These are phyloP conservation scores for Aureobasidium sp. DNA, from an alignment of 2,329 filamentous ascomycete species.

Conservation along the genomic window DNA sequence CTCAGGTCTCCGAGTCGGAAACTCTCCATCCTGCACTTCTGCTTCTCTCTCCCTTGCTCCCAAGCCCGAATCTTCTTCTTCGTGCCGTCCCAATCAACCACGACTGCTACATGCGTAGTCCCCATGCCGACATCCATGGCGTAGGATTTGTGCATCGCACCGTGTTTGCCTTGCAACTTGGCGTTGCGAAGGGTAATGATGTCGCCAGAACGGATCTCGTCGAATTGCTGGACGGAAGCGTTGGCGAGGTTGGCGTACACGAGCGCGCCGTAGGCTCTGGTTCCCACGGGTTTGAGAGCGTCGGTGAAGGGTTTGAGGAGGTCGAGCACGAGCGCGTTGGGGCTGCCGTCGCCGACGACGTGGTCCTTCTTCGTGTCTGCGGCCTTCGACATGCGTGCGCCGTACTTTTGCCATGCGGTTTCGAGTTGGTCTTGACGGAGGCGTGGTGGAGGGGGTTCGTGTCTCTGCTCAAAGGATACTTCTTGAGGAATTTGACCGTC, in stretches of 20 bases:
- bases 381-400: conserved; percentile 64
- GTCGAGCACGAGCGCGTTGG: conserved; percentile 67
- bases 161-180: conserved; percentile 89
- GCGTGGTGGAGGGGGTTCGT: conserved; percentile 71
- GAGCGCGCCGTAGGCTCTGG: conserved; percentile 77
- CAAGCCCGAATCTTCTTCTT: conserved; percentile 95
- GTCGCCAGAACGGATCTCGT: conserved; percentile 89
- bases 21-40: conserved; percentile 88
- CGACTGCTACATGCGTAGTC: conserved; percentile 71
- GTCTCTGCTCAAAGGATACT: conserved; percentile 70
- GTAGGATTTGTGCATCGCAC: conserved; percentile 93
- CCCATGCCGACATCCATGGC: conserved; percentile 71
- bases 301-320: conserved; percentile 62
- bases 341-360: conserved; percentile 74
- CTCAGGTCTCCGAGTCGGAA: conserved; percentile 87
- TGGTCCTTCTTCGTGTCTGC: conserved; percentile 66
- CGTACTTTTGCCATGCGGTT: conserved; percentile 70
- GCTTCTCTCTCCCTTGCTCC: conserved; percentile 90
- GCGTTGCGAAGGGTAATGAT: conserved; percentile 89
- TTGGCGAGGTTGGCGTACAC: conserved; percentile 95
- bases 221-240: conserved; percentile 77
- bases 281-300: conserved; percentile 76
- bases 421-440: conserved; percentile 92
- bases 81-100: conserved; percentile 94
- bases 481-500: conserved; percentile 66